Percentiles rank a stretch among this genome's conserved stretches.
Conservation (phyloP, 23 red algal species). For the Agarophyton chilense region DNA sequence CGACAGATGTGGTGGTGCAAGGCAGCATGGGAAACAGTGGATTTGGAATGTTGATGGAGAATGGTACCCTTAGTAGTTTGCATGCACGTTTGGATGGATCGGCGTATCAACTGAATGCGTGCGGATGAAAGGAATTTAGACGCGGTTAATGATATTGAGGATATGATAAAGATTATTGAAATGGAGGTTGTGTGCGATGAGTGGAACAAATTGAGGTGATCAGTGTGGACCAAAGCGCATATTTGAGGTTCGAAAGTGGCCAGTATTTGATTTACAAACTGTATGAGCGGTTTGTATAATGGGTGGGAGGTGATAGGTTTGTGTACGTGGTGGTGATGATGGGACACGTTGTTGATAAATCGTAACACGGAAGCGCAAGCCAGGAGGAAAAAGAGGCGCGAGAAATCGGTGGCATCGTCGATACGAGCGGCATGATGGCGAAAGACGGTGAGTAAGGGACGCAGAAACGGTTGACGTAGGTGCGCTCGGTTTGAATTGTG, state of each 20-base stretch:
- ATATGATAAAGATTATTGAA: constrained; percentile 1
- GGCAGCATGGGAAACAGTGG: background rate
- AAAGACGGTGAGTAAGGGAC: background rate
- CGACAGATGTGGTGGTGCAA: background rate
- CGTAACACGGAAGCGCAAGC: background rate
- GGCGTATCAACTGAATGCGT: background rate
- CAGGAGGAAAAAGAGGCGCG: background rate
- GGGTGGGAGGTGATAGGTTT: background rate
- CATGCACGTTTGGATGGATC: background rate
- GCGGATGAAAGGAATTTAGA: background rate
- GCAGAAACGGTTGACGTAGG: background rate
- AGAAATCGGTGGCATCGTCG: background rate
- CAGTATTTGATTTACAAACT: background rate
- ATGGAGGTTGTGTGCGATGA: background rate
- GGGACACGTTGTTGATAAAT: background rate
- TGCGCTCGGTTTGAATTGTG: background rate
- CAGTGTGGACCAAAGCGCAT: background rate
- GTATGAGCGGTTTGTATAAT: background rate
- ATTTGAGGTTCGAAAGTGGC: background rate
- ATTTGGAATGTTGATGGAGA: background rate
- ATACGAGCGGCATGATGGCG: background rate
- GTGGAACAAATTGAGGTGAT: background rate
- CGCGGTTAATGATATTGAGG: background rate
- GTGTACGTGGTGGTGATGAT: background rate
- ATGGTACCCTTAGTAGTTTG: background rate